Evolutionary conservation across 192 early-diverging fungal species (phyloP), one percentile per base, ranked within the genome.

Genomic region (Diversispora epigaea): DNA sequence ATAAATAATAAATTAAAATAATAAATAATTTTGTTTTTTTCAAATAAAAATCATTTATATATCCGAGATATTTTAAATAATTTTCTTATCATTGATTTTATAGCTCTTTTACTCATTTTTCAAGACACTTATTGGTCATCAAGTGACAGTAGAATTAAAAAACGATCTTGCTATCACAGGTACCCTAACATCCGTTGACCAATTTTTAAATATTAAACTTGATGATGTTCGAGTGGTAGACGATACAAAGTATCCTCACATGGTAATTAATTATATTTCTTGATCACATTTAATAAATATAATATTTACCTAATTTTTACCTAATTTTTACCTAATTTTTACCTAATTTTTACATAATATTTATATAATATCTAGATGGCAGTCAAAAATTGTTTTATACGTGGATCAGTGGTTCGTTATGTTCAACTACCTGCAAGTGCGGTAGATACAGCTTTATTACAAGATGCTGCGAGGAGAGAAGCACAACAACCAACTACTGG

Each of bases 31-130:
- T 32, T 32, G 2, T 52, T 52, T 52, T 52, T 52, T 60, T 25
- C 57, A 9, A 19, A 22, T 58, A 32, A 62, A 17, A 32, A 15
- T 6, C 40, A 15, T 40, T 41, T 41, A 14, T 11, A 8, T 11
- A 49, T 49, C 7, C n/a, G 0, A 12, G 1, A 17, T 11, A 17
- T 54, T 4, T 10, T 64, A 41, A 8, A 44, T n/a, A 7, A n/a
- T 64, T 64, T 14, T 15, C 40, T 41, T 1, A 4, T 64, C 3
- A 39, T 10, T 62, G 2, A 8, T 10, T 14, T 10, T n/a, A 74
- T 79, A 96, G 96, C 85, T 99, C n/a, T 99, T 99, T 77, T 99
- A 98, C 81, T 98, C 96, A 43, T 98, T 99, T 78, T 99, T 99
- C 89, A 99, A 99, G 82, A 99, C 97, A 1, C 89, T 98, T 22